Base-by-base conservation (phyloP, 75 land plant genomes). In the Azolla pinnata region DNA sequence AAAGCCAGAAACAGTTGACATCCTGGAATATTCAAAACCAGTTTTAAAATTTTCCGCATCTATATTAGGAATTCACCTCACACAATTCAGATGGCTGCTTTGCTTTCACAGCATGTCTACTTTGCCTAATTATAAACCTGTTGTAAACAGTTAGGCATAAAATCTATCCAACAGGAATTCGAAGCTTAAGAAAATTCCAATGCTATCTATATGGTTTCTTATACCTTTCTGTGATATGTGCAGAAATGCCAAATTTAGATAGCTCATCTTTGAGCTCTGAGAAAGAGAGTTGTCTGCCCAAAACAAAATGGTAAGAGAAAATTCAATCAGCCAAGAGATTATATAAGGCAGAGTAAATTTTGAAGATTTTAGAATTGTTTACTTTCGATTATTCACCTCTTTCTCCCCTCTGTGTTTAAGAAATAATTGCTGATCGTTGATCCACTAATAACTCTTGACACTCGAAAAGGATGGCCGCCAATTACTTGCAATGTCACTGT, bases 61-160 rank as follows among this genome's bases (percentile, higher is more conserved):
- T 25, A 3, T 2, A 27, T 5, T 1, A 32, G 19, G 19, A 1
- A 2, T n/a, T 25, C 1, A 57, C 59, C 59, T 57, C 44, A 57
- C 59, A 33, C 14, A 57, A 20, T 3, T 57, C 59, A 14, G 21
- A 20, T 31, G 59, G 59, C n/a, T 57, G 34, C 23, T 38, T 57
- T 32, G 59, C 59, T 38, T 57, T 57, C 5, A 57, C 19, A 18
- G 44, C 59, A 20, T 57, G 59, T 38, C 23, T 33, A n/a, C 59
- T 57, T n/a, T 57, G 59, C 59, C 31, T 57, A 1, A 57, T 20
- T 7, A 57, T 57, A 32, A 57, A 57, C 44, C 59, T 57, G 32
- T 1, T 1, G n/a, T 18, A 38, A 38, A 38, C 42, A 7, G 14
- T 7, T 14, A 38, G 42, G 42, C 14, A 38, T 9, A 24, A n/a